phyloP scores from a whole-genome alignment of 2,329 filamentous ascomycete genomes.

The Metarhizium guizhouense region DNA sequence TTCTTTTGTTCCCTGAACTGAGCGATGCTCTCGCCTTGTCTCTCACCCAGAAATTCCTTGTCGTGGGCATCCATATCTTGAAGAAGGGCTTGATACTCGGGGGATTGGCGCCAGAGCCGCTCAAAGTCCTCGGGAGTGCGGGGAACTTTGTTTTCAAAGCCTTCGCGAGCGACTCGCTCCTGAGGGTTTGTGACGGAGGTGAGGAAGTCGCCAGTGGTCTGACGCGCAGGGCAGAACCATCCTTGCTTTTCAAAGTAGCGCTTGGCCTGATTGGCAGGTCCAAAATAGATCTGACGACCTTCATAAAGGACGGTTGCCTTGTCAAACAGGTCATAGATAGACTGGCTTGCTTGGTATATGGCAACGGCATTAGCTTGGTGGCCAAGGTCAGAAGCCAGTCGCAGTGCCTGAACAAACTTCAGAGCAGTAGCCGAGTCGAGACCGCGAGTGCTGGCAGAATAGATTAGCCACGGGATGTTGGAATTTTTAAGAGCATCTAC shows the following conservation, averaged over 20 bases:
- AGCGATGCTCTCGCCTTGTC: conserved; percentile 27
- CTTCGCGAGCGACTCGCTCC: conserved; percentile 46
- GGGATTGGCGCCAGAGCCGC: conserved; percentile 33
- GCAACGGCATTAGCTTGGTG: conserved; percentile 55
- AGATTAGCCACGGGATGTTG: background rate
- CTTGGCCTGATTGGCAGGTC: conserved; percentile 49
- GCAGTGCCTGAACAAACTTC: conserved; percentile 61
- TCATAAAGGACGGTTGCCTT: conserved; percentile 69
- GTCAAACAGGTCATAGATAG: conserved; percentile 66
- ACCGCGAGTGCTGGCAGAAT: conserved; percentile 46
- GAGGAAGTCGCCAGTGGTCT: conserved; percentile 62
- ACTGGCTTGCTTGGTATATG: conserved; percentile 63
- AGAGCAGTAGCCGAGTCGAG: conserved; percentile 66
- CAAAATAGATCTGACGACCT: conserved; percentile 70
- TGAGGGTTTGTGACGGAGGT: conserved; percentile 58
- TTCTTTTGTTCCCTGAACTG: conserved; percentile 39
- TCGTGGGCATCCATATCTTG: conserved; percentile 43
- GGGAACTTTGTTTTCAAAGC: conserved; percentile 53
- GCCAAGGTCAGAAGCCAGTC: conserved; percentile 55
- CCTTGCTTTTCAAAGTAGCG: conserved; percentile 60
- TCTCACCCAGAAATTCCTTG: conserved; percentile 31
- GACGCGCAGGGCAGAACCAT: conserved; percentile 56
- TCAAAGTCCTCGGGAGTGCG: conserved; percentile 64
- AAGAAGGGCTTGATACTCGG: conserved; percentile 32
- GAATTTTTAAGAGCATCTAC: background rate